A percentile compares a stretch with the other conserved stretches of the same genome.
These are phyloP conservation scores for Tetrastigma voinierianum DNA, from an alignment of 164 flowering plant genomes.

Conservation along the genomic window DNA sequence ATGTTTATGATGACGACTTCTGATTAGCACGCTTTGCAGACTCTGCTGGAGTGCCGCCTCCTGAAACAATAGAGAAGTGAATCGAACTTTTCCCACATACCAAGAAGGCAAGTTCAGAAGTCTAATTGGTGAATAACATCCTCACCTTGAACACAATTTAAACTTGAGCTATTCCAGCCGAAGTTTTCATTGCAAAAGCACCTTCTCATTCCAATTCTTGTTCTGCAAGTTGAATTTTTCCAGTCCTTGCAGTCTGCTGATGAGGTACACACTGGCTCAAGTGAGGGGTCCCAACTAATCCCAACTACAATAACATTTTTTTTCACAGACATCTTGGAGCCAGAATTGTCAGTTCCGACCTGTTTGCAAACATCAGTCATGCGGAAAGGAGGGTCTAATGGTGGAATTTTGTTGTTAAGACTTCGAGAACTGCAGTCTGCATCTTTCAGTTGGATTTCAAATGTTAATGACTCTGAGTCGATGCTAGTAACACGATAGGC, in stretches of 20 bases:
- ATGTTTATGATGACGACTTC: background rate
- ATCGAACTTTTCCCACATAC: too few species aligned
- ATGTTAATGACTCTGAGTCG: conserved; percentile 16
- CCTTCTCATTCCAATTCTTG: conserved; percentile 3
- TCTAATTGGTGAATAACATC: background rate
- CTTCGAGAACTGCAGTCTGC: conserved; percentile 12
- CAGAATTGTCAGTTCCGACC: too few species aligned
- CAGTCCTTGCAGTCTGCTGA: conserved; percentile 15
- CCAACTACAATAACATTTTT: background rate
- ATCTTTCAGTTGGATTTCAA: conserved; percentile 18
- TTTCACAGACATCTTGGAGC: background rate
- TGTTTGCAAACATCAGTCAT: too few species aligned
- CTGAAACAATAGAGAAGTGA: too few species aligned
- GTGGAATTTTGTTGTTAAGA: background rate
- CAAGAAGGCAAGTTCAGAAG: too few species aligned
- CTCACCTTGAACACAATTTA: conserved; percentile 16
- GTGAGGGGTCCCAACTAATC: conserved; percentile 7
- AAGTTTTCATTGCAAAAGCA: conserved; percentile 18
- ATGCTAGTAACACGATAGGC: conserved; percentile 27
- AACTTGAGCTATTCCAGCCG: conserved; percentile 12
- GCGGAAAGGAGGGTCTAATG: too few species aligned
- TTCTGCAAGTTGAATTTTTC: conserved; percentile 19
- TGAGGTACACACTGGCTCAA: conserved; percentile 12
- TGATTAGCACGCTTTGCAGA: too few species aligned
- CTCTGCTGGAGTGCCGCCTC: too few species aligned